phyloP scores from a whole-genome alignment of 257 asterid genomes.

The Rubia yunnanensis region DNA sequence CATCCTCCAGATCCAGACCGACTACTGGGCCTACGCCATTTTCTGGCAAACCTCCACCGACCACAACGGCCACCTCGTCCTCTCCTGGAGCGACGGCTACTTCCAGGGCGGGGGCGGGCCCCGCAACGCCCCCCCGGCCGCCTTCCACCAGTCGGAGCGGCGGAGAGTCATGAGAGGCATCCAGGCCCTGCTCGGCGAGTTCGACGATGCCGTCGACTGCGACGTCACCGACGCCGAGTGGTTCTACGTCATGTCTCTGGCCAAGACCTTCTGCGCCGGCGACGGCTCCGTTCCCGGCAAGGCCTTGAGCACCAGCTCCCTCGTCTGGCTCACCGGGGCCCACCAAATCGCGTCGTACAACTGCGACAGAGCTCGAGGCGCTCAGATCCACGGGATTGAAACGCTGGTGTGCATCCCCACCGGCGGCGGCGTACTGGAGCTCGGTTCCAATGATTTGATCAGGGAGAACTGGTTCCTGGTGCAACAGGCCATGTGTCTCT shows the following conservation, averaged over 20 bases:
- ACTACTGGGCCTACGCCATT: conserved; percentile 28
- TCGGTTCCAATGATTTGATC: conserved; percentile 49
- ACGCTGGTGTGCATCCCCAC: conserved; percentile 67
- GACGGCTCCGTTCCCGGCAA: conserved; percentile 45
- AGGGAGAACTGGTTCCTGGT: conserved; percentile 42
- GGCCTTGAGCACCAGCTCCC: conserved; percentile 46
- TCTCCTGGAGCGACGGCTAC: conserved; percentile 32
- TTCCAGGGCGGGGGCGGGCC: conserved; percentile 40
- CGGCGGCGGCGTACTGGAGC: conserved; percentile 46
- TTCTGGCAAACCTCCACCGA: conserved; percentile 19
- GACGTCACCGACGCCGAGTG: conserved; percentile 71
- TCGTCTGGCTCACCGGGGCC: conserved; percentile 56
- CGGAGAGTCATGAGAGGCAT: conserved; percentile 49
- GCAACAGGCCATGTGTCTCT: conserved; percentile 39
- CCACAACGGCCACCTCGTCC: conserved; percentile 1
- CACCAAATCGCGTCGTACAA: conserved; percentile 46
- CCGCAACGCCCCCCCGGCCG: too few species aligned
- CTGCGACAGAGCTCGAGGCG: conserved; percentile 64
- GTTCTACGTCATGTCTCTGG: conserved; percentile 78
- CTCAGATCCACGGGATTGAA: conserved; percentile 63
- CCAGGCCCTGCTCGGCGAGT: conserved; percentile 45
- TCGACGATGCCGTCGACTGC: conserved; percentile 12
- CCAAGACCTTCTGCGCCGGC: conserved; percentile 40
- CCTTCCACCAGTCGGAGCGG: conserved; percentile 34
- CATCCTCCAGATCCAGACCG: conserved; percentile 16